Evolutionary conservation across 192 early-diverging fungal species (phyloP), one percentile per base, ranked within the genome.

Genomic region (Umbelopsis isabellina): DNA sequence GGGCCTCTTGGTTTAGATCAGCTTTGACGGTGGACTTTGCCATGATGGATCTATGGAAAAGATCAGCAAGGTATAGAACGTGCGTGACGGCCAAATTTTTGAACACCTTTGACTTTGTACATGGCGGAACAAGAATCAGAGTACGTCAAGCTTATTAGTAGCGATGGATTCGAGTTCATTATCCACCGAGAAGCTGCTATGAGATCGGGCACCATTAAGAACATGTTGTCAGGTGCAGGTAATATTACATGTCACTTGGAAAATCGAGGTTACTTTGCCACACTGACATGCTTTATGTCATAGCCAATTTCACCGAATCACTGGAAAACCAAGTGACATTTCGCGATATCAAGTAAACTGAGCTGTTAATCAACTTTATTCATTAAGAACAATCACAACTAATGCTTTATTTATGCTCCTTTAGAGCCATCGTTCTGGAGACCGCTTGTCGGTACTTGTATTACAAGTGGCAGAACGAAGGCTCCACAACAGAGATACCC

Each of bases 361-460:
- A 41, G 37, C 37, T 21, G 41, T 49, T 5, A 7, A 67, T 66
- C n/a, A n/a, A 2, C 4, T 22, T 21, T 13, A 15, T 23, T 49
- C 77, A 1, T 83, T 20, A 0, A 75, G 16, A 10, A 16, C 23
- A 22, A 27, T 22, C 11, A n/a, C 7, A 49, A 48, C 2, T 69
- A 44, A 2, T 67, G 4, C 44, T 45, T 45, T 8, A 44, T 66
- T 4, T 2, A 10, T 70, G 18, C 18, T 53, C 33, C 48, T 53
- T 22, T 72, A 95, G 94, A 68, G 97, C 93, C 44, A 80, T 93
- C 16, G 88, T 97, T 6, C 83, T 99, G 41, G 96, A 99, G 73
- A 94, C 91, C 65, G 94, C 98, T 13, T 96, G 94, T 85, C 90
- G 94, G 68, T 98, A 97, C 75, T 86, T 97, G 45, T 92, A 94